phyloP scores from a whole-genome alignment of 441 rosid genomes.

The Pelargonium hybrid region DNA sequence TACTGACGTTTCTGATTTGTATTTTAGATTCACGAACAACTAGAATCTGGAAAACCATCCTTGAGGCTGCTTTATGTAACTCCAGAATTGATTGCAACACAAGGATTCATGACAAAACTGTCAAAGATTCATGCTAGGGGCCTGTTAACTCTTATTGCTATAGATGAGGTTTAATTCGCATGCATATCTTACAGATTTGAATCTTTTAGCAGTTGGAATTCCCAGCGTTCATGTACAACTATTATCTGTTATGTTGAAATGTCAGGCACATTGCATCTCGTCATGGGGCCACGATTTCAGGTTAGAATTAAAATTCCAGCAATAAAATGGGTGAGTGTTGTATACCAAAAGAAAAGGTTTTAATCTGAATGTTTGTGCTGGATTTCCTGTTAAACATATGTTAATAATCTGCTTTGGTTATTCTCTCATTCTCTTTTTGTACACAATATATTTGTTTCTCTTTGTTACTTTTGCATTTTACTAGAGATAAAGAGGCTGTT shows the following conservation, averaged over 20 bases:
- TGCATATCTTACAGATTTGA: not conserved
- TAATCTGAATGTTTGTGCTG: not conserved
- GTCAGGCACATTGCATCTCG: slow-evolving; percentile 93
- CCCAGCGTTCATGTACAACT: slow-evolving; percentile 1
- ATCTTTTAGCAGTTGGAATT: not conserved
- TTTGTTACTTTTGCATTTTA: not conserved
- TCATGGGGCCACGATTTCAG: slow-evolving; percentile 99
- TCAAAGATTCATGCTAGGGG: slow-evolving; percentile 64
- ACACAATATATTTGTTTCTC: slow-evolving; percentile 2
- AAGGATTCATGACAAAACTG: slow-evolving; percentile 77
- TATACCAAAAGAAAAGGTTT: not conserved
- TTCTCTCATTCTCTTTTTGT: not conserved
- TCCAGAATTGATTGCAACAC: slow-evolving; percentile 75
- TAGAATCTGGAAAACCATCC: slow-evolving; percentile 77
- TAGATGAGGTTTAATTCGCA: slow-evolving; percentile 61
- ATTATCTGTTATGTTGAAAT: slow-evolving; percentile 23
- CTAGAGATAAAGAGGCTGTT: not conserved
- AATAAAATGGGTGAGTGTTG: slow-evolving; percentile 6
- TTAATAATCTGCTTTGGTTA: not conserved
- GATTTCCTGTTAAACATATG: not conserved
- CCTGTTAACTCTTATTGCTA: slow-evolving; percentile 72
- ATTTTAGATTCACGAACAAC: slow-evolving; percentile 75
- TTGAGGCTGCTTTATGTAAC: slow-evolving; percentile 77
- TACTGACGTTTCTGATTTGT: slow-evolving; percentile 10
- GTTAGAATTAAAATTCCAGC: slow-evolving; percentile 32